Conservation (phyloP, 2,329 filamentous ascomycete species). For the Didymella pomorum region DNA sequence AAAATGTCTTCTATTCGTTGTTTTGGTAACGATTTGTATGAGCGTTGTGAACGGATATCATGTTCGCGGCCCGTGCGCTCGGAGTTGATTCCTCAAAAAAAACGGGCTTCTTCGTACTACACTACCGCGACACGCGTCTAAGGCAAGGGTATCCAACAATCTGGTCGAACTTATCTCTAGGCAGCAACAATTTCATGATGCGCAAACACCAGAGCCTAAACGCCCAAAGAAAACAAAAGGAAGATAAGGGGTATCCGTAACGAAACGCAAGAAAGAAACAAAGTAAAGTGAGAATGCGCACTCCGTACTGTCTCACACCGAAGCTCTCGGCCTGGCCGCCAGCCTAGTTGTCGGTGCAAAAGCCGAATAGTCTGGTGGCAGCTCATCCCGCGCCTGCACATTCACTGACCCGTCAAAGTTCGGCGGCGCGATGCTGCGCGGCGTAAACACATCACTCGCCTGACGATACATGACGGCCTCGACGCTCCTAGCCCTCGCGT, state of each 20-base stretch:
- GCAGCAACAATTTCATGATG: slow-evolving; percentile 5
- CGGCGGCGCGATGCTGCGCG: slow-evolving; percentile 48
- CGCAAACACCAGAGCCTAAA: background rate
- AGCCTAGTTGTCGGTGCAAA: slow-evolving; percentile 23
- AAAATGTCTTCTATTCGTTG: too few species aligned
- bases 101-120: too few species aligned
- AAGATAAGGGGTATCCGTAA: slow-evolving; percentile 7
- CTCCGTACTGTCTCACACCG: background rate
- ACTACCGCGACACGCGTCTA: background rate
- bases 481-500: slow-evolving; percentile 41
- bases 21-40: too few species aligned
- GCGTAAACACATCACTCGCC: slow-evolving; percentile 46
- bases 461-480: slow-evolving; percentile 38
- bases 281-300: background rate
- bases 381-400: slow-evolving; percentile 28
- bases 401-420: slow-evolving; percentile 16
- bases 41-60: too few species aligned
- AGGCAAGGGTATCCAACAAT: slow-evolving; percentile 14
- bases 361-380: slow-evolving; percentile 42
- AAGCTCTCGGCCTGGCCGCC: background rate
- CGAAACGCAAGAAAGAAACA: background rate
- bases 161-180: background rate
- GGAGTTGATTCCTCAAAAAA: too few species aligned
- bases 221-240: background rate
- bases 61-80: too few species aligned